These are phyloP conservation scores for Juglanconis oblonga DNA, from an alignment of 2,329 filamentous ascomycete genomes.

Conservation along the genomic window DNA sequence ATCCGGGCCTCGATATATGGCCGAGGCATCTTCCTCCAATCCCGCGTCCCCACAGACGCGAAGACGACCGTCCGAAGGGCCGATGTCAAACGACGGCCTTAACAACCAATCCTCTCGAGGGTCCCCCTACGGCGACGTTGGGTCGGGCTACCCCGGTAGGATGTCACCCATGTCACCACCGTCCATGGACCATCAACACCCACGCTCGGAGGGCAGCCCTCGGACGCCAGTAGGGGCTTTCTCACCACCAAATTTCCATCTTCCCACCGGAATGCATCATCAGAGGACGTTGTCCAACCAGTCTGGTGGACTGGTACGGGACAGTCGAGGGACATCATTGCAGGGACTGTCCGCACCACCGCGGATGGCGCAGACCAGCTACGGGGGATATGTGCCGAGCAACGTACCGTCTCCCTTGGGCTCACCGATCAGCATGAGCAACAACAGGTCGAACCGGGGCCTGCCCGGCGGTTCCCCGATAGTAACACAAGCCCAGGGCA, in stretches of 20 bases:
- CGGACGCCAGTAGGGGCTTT: neutral
- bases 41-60: constrained; percentile 1
- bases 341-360: constrained; percentile 2
- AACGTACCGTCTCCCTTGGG: neutral
- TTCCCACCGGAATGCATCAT: constrained; percentile 8
- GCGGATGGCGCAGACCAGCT: neutral
- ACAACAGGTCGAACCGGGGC: neutral
- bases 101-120: neutral
- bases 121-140: neutral
- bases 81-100: neutral
- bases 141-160: neutral
- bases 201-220: neutral
- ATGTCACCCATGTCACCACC: neutral
- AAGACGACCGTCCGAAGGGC: neutral
- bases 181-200: neutral
- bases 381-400: neutral
- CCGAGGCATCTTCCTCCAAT: neutral
- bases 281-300: constrained; percentile 1
- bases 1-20: neutral
- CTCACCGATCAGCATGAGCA: neutral
- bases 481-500: neutral
- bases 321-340: neutral
- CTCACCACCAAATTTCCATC: constrained; percentile 12
- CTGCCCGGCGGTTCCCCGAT: neutral
- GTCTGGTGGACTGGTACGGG: neutral